phyloP scores from a whole-genome alignment of 441 rosid species.

The Erodium texanum region DNA sequence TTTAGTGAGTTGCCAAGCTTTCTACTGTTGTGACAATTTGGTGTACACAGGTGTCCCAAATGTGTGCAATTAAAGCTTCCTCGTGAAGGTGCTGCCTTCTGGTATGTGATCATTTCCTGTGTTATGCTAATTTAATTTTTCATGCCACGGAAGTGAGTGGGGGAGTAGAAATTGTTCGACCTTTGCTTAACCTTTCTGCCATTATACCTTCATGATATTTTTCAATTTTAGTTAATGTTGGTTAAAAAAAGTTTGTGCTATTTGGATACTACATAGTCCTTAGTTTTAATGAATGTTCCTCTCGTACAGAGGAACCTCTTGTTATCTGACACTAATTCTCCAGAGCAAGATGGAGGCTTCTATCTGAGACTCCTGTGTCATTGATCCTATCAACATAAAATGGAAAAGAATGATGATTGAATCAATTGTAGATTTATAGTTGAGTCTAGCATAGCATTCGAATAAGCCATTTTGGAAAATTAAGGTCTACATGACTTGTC shows the following conservation, averaged over 20 bases:
- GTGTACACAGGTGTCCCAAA: constrained; percentile 68
- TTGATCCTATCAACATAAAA: background rate
- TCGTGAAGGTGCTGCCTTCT: constrained; percentile 87
- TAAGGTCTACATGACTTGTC: background rate
- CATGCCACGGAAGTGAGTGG: background rate
- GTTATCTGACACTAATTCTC: background rate
- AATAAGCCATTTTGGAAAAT: background rate
- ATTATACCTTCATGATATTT: background rate
- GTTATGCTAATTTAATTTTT: background rate
- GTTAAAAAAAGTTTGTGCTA: background rate
- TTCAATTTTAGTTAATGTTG: background rate
- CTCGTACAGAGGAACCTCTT: background rate
- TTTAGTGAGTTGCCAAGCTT: background rate
- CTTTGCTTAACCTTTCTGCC: background rate
- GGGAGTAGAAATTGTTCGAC: background rate
- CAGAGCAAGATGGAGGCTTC: background rate
- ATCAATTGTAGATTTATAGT: background rate
- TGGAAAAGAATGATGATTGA: background rate
- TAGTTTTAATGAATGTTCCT: background rate
- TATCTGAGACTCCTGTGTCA: background rate
- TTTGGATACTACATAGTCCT: background rate
- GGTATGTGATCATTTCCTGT: constrained; percentile 35
- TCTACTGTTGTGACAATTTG: background rate
- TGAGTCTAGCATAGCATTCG: background rate
- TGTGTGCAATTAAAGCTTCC: constrained; percentile 87